Percentiles rank a stretch among this genome's conserved stretches.
Conservation (phyloP, 2,329 filamentous ascomycete genomes). For the Aspergillus fumigatus region DNA sequence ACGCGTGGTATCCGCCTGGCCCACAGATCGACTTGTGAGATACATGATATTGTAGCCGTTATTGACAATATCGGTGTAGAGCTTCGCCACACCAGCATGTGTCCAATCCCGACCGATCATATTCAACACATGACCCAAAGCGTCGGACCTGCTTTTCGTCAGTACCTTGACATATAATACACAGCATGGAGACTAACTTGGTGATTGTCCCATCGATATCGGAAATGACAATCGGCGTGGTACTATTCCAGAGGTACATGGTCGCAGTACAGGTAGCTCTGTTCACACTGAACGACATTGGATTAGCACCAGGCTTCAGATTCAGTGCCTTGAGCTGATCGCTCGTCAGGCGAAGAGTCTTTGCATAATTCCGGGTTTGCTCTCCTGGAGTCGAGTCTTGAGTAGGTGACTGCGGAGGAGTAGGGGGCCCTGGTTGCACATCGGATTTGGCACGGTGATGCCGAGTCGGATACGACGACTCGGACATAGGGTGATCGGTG, state of each 20-base stretch:
- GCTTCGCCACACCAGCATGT: conserved; percentile 89
- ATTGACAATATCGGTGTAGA: conserved; percentile 90
- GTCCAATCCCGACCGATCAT: conserved; percentile 99
- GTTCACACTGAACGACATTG: conserved; percentile 95
- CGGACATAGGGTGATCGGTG: conserved; percentile 62
- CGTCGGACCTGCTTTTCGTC: conserved; percentile 60
- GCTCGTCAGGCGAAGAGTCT: conserved; percentile 90
- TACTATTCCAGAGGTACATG: conserved; percentile 91
- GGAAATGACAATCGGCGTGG: conserved; percentile 92
- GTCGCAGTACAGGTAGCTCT: conserved; percentile 84
- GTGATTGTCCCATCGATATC: conserved; percentile 99
- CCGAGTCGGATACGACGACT: conserved; percentile 53
- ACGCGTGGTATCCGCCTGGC: conserved; percentile 84
- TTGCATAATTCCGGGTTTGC: conserved; percentile 84
- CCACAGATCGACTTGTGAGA: conserved; percentile 87
- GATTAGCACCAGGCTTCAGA: conserved; percentile 80
- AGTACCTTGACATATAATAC: conserved; percentile 5
- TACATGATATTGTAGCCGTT: conserved; percentile 99
- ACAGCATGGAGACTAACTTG: conserved; percentile 51
- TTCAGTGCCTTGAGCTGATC: conserved; percentile 86
- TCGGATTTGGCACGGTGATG: conserved; percentile 59
- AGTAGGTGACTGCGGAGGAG: conserved; percentile 52
- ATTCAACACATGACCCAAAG: conserved; percentile 87
- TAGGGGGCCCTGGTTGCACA: conserved; percentile 63
- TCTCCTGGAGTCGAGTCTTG: conserved; percentile 53